Evolutionary conservation across 179 eudicot species (phyloP), one percentile per base, ranked within the genome.

Genomic region (Amaranthus tricolor): DNA sequence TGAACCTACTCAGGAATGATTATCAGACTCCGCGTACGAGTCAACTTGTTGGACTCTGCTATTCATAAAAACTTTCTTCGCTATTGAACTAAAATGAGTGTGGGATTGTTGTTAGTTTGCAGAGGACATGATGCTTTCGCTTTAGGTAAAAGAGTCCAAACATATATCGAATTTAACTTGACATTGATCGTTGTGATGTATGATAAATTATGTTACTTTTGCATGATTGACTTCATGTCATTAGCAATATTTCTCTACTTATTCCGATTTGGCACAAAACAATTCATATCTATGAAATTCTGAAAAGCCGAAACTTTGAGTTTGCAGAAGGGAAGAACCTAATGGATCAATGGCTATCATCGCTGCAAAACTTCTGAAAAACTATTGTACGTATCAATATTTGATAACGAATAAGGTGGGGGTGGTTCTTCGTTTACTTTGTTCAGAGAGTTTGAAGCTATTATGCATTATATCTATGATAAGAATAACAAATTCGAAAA

Each of bases 311-410:
- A 43, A 67, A 24, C n/a, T 51, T 40, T 77, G 72, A 78, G 67
- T 47, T 14, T 82, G 89, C 87, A 89, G 96, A 84, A 59, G 88
- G 89, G 53, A 77, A 88, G 70, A 78, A 84, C 70, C 76, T 82
- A 74, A 81, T 88, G 86, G 94, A 91, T 67, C 91, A 88, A 75
- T 93, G 92, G 96, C 92, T 93, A 63, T 89, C 94, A 57, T 88
- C 96, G 55, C 89, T 90, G 75, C 89, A 77, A 49, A 82, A 82
- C 68, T 75, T 76, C 84, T 88, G 87, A 90, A 52, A 52, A 66
- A 44, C 66, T 10, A 4, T 20, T 51, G 53, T 20, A 17, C 31
- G 6, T 17, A 20, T 62, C 13, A 21, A 16, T 45, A 48, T 69
- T 54, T 59, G 76, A 51, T 65, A 66, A 70, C 71, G 66, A 65